Base-by-base conservation (phyloP, 441 rosid species). In the Bruguiera hainesii region DNA sequence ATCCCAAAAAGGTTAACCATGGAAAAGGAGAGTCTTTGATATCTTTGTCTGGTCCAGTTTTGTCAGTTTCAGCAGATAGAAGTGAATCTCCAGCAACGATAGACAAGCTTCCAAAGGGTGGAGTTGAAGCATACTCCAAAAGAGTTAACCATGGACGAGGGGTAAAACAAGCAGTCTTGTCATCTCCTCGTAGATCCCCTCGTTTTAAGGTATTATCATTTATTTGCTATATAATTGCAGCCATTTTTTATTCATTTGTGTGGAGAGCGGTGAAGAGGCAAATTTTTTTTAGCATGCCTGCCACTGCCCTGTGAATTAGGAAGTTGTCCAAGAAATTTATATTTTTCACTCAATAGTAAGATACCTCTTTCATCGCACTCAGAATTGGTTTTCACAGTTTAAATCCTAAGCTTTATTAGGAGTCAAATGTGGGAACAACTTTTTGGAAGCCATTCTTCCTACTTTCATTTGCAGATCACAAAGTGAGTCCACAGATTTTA, bases 141-240 rank as follows among this genome's bases (percentile, higher is more conserved):
- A 80, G 76, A 73, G 70, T 76, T 76, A 68, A 78, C 69, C 75
- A 13, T 58, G 73, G 78, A 74, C 78, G 69, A 73, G 75, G 65
- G 51, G 51, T 60, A 46, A 73, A 56, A 58, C 66, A 78, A 75
- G 66, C 77, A 55, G 58, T 71, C 65, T 28, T 60, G 11, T 87
- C 94, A 58, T 90, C 93, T 67, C 76, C 75, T 72, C 90, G 88
- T 13, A 77, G 85, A 6, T 85, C 95, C 63, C 75, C 96, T 69
- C 92, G 90, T 52, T 60, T 80, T 46, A 81, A 80, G 93, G 96
- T 82, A 80, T 61, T 23, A 0, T 68, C 31, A 33, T 51, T 64
- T 70, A 15, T 51, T 53, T 62, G 58, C 49, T 58, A 49, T 49
- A 13, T 39, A 31, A 48, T 16, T 31, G 29, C 28, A 64, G 59